Evolutionary conservation across 345 rosid species (phyloP), one percentile per base, ranked within the genome.

Genomic region (Erysimum cheiranthoides): DNA sequence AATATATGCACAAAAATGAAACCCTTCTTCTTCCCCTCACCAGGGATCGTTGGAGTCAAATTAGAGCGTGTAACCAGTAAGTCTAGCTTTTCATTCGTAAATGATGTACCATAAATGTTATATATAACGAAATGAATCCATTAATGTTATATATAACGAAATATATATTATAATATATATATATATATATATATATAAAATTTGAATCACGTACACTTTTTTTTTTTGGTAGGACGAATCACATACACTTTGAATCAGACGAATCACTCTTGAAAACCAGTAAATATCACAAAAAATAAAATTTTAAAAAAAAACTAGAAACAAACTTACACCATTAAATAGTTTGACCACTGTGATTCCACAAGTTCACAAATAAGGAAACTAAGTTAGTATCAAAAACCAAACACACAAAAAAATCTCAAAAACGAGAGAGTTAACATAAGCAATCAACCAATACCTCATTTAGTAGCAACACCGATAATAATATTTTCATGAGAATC

Each of bases 381-480:
- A 34, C 42, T 7, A 51, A 54, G 83, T 85, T 74, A 88, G 83
- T 34, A 77, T 0, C 5, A 43, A 25, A 73, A 66, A 13, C 14
- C 34, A 62, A 58, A 53, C 2, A 34, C n/a, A 46, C 72, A 43
- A 25, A 46, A 73, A 62, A n/a, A n/a, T n/a, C n/a, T n/a, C n/a
- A n/a, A n/a, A n/a, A n/a, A n/a, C n/a, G n/a, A n/a, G 51, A 18
- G 46, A 17, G 10, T 34, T 45, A 16, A 39, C 10, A 27, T 6
- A 16, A 35, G 30, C 10, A 31, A 7, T n/a, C n/a, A n/a, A n/a
- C n/a, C 11, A n/a, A 27, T 80, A 95, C 99, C 99, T 90, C 99
- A 98, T 85, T 93, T 95, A 32, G 99, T 95, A 32, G 99, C 96
- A 74, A 90, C 85, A 71, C 94, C 86, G 13, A 95, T 85, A 5